Evolutionary conservation across 441 rosid species (phyloP), one percentile per base, ranked within the genome.

Genomic region (Pelargonium cotyledonis): DNA sequence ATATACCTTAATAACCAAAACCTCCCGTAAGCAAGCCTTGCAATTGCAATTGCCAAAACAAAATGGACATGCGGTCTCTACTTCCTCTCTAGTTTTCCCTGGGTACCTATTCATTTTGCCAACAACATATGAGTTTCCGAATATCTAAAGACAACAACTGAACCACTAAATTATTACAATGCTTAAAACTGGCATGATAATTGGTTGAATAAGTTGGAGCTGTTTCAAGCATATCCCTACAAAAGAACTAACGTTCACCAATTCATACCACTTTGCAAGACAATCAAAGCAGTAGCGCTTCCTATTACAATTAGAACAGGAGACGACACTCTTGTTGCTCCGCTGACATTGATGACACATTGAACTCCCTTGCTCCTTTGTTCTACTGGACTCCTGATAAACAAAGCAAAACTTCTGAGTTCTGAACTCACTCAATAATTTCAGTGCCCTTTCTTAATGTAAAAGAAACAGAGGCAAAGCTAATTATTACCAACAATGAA

Each of bases 41-140:
- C 85, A 82, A 75, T 82, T 82, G 73, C 85, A 82, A 72, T 72
- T 75, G 70, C 81, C 78, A 55, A 66, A 63, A 72, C 85, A 82
- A 75, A 82, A 82, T 35, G 85, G 82, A 67, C 85, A 82, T 3
- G 71, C 74, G 44, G 58, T 55, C 55, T 47, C 75, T 53, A 79
- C 14, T 9, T 71, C 75, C 69, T 82, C 78, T 70, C 77, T 76
- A 72, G 73, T 75, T 77, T 66, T 76, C 62, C 64, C 79, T 4
- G 85, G 79, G 66, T 82, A 82, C 85, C 85, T 82, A 58, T 63
- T 29, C 31, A 2, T 29, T 11, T 12, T 51, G 23, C 18, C 53
- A 63, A 64, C 57, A 46, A 55, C 49, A 12, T 47, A 21, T 21
- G 65, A 14, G 44, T 31, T 19, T 64, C 68, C 35, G 35, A 21